Conservation (phyloP, 2,329 filamentous ascomycete genomes). For the Bipolaris oryzae region DNA sequence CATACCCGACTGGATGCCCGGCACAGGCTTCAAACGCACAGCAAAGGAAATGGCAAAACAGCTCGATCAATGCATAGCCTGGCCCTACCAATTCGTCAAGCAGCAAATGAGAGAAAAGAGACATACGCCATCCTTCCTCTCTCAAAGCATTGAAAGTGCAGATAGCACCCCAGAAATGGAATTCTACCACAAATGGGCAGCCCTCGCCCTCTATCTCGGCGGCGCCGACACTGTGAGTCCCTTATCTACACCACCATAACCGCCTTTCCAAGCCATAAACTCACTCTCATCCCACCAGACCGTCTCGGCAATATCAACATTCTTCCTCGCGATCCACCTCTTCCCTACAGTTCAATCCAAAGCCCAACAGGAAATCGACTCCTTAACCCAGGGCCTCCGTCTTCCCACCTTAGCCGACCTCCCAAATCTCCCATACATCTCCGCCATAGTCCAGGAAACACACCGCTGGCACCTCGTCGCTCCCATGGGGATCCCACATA, state of each 20-base stretch:
- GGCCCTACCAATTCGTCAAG: conserved; percentile 54
- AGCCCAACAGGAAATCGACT: conserved; percentile 56
- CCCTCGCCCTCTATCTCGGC: conserved; percentile 51
- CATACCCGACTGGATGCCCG: conserved; percentile 55
- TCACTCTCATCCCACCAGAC: conserved; percentile 33
- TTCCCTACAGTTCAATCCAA: conserved; percentile 56
- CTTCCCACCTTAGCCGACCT: conserved; percentile 57
- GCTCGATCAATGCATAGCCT: conserved; percentile 40
- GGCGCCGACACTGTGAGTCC: conserved; percentile 51
- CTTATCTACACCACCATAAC: neutral
- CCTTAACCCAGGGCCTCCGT: conserved; percentile 53
- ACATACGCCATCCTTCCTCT: conserved; percentile 49
- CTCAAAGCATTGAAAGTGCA: conserved; percentile 45
- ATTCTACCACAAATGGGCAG: conserved; percentile 50
- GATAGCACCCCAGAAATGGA: conserved; percentile 40
- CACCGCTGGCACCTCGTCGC: conserved; percentile 49
- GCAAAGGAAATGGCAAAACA: conserved; percentile 30
- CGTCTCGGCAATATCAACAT: conserved; percentile 50
- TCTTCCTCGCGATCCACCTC: conserved; percentile 61
- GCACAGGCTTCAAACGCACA: conserved; percentile 37
- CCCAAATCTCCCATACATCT: conserved; percentile 47
- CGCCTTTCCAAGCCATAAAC: no score
- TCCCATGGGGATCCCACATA: conserved; percentile 43
- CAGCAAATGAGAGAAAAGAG: conserved; percentile 45
- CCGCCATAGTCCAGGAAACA: conserved; percentile 48